Evolutionary conservation across 1,139 yeast species (phyloP).

Genomic region (Debaryomycetaceae sp.): DNA sequence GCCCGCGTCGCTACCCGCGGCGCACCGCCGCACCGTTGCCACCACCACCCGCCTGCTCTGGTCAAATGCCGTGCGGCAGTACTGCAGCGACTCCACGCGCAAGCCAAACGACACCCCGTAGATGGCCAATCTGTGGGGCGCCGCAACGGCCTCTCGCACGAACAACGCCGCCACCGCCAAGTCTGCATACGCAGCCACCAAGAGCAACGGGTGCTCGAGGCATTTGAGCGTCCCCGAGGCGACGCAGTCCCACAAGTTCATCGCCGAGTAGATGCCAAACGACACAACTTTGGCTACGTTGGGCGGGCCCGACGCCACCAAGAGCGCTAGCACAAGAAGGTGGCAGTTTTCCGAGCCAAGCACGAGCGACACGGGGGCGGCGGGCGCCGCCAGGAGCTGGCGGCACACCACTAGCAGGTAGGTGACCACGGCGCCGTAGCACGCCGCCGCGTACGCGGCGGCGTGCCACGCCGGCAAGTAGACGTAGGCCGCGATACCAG

Average conservation of each 20-base stretch:
- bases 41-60: no score
- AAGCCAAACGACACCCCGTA: conserved; percentile 35
- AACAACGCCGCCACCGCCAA: conserved; percentile 26
- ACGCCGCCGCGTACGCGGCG: conserved; percentile 10
- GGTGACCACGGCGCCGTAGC: conserved; percentile 13
- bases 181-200: conserved; percentile 37
- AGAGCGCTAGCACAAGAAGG: conserved; percentile 31
- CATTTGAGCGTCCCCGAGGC: conserved; percentile 28
- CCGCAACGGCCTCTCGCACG: conserved; percentile 21
- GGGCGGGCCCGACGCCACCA: conserved; percentile 26
- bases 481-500: not conserved
- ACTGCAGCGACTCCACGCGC: conserved; percentile 40
- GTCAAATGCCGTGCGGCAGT: conserved; percentile 20
- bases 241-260: conserved; percentile 35
- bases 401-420: conserved; percentile 20
- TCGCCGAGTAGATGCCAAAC: conserved; percentile 40
- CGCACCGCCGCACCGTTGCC: no score
- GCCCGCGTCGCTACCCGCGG: no score
- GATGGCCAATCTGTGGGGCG: conserved; percentile 25
- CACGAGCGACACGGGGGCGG: conserved; percentile 25
- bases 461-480: not conserved
- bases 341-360: conserved; percentile 46
- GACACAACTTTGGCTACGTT: conserved; percentile 37
- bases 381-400: conserved; percentile 12
- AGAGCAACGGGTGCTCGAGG: conserved; percentile 33